Conservation (phyloP, 495 filamentous ascomycete species). For the Aspergillus panamensis region DNA sequence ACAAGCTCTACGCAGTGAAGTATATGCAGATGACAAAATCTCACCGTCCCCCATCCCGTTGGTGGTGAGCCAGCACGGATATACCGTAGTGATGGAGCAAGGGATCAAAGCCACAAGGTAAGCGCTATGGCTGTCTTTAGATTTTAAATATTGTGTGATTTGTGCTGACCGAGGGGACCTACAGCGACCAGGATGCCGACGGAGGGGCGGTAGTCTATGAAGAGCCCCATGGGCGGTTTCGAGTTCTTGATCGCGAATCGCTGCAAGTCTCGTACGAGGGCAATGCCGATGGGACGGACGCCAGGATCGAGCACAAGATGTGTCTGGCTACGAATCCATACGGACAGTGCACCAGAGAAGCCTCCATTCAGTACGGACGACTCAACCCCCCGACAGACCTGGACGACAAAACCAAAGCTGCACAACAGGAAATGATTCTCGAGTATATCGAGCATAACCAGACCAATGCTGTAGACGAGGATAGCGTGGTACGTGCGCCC, state of each 20-base stretch:
- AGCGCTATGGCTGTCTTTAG: not conserved
- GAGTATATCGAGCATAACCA: not conserved
- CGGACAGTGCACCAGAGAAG: not conserved
- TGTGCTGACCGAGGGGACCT: not conserved
- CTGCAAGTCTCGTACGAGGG: not conserved
- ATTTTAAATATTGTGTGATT: not conserved
- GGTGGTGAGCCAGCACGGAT: not conserved
- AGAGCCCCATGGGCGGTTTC: not conserved
- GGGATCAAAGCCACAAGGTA: not conserved
- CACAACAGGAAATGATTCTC: not conserved
- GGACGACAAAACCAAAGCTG: not conserved
- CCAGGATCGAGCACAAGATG: not conserved
- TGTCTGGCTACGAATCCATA: not conserved
- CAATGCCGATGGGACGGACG: not conserved
- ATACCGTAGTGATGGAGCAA: not conserved
- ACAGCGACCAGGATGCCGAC: not conserved
- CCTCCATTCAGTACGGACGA: not conserved
- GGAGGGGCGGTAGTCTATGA: not conserved
- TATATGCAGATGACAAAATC: not conserved
- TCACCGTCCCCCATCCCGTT: not conserved
- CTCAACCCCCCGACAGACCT: not conserved
- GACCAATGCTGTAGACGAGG: not conserved
- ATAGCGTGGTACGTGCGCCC: not conserved
- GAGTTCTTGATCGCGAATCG: not conserved
- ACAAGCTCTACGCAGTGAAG: not conserved